phyloP scores from a whole-genome alignment of 2,329 filamentous ascomycete genomes.

The Neofusicoccum kwambonambiense region DNA sequence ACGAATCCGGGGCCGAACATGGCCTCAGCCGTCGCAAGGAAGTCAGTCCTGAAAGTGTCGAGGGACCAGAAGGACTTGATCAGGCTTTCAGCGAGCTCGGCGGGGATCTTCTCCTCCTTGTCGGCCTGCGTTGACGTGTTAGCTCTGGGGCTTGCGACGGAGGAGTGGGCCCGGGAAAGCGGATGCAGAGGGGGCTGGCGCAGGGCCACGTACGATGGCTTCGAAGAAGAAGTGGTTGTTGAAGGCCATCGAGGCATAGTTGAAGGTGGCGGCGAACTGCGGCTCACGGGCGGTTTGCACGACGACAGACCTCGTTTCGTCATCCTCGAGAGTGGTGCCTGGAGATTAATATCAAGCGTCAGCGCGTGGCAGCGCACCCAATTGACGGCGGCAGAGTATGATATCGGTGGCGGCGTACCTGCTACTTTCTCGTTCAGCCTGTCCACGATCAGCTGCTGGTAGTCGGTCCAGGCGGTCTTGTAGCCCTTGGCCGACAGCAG shows the following conservation, averaged over 20 bases:
- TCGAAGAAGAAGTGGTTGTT: constrained; percentile 88
- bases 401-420: constrained; percentile 54
- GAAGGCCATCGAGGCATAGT: constrained; percentile 92
- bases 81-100: constrained; percentile 59
- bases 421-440: constrained; percentile 72
- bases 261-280: constrained; percentile 77
- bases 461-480: constrained; percentile 76
- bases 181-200: not conserved
- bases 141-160: constrained; percentile 19
- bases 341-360: constrained; percentile 14
- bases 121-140: constrained; percentile 17
- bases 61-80: constrained; percentile 74
- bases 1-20: constrained; percentile 99
- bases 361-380: constrained; percentile 13
- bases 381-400: not conserved
- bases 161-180: constrained; percentile 16
- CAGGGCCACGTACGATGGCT: constrained; percentile 40
- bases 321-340: constrained; percentile 66
- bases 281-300: constrained; percentile 78
- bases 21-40: constrained; percentile 74
- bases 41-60: constrained; percentile 75
- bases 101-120: constrained; percentile 49
- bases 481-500: constrained; percentile 70
- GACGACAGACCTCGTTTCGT: constrained; percentile 65
- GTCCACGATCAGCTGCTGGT: constrained; percentile 71